Conservation (phyloP, 1,139 yeast genomes). For the Williopsis jadinii region DNA sequence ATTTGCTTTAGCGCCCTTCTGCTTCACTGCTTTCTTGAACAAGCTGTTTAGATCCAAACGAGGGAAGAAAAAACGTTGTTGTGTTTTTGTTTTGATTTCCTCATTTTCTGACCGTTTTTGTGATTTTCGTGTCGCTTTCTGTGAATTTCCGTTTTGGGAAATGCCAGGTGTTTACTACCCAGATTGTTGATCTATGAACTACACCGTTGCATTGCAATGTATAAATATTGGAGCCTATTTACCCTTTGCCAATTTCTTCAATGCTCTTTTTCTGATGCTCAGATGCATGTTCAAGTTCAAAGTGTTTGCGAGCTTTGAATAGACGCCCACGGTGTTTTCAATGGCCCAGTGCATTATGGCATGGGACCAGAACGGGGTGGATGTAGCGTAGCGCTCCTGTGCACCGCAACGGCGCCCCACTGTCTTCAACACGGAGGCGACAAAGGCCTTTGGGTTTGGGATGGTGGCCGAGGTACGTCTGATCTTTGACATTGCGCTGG, state of each 20-base stretch:
- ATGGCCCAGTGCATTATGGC: conserved; percentile 87
- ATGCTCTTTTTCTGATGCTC: conserved; percentile 73
- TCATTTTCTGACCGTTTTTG: too few species aligned
- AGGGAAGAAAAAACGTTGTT: too few species aligned
- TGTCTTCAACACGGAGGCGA: conserved; percentile 52
- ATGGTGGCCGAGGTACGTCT: conserved; percentile 66
- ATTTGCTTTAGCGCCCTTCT: too few species aligned
- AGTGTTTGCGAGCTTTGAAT: conserved; percentile 58
- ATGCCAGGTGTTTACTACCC: too few species aligned
- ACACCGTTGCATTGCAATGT: too few species aligned
- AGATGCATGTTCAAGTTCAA: conserved; percentile 73
- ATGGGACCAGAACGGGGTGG: conserved; percentile 92
- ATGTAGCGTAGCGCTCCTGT: conserved; percentile 80
- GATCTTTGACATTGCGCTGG: conserved; percentile 94
- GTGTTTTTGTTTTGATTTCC: too few species aligned
- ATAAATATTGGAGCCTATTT: conserved; percentile 1
- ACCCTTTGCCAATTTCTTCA: conserved; percentile 57
- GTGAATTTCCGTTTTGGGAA: too few species aligned
- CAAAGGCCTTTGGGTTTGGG: conserved; percentile 81
- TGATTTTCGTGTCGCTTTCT: too few species aligned
- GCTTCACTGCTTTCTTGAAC: too few species aligned
- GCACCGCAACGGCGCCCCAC: conserved; percentile 90
- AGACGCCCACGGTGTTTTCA: conserved; percentile 76
- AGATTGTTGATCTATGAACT: too few species aligned
- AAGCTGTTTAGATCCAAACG: too few species aligned